Evolutionary conservation across 345 rosid genomes (phyloP), one percentile per base, ranked within the genome.

Genomic region (Angophora floribunda): DNA sequence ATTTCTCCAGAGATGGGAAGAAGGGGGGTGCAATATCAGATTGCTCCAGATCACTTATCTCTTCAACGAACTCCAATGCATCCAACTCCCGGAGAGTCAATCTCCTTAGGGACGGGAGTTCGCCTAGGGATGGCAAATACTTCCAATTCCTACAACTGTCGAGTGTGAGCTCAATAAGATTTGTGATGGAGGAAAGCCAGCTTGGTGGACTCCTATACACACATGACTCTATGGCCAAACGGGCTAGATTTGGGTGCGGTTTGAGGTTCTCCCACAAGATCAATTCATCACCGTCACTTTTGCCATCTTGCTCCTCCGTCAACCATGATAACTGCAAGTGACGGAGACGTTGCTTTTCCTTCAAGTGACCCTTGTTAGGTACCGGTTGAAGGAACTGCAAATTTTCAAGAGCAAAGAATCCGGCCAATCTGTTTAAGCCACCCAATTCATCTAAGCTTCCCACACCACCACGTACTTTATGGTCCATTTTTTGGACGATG

Each of bases 311-410:
- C 6, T 30, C 0, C 10, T 5, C 7, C 5, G 0, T 0, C 0
- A 0, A 2, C 78, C 11, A 65, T 0, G 0, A 1, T 7, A 65
- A 30, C 0, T 0, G 0, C 0, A 65, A 6, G 21, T 10, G 0
- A 30, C 9, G 44, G 10, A 65, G 78, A 15, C 0, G 0, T 2
- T 28, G 0, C 3, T 65, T 65, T n/a, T 65, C 21, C 1, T 14
- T 0, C 78, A 65, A 65, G 21, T 65, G 41, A 30, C 78, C 9
- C 32, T 65, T 0, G 6, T 30, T 30, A 1, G 0, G 1, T 30
- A 30, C 0, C 1, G 6, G 10, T 0, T 65, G 21, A 65, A 65
- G 78, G 21, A 65, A 30, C 11, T 30, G 1, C 78, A 65, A 30
- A 1, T 65, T 14, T 63, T 15, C 0, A 65, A 65, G 44, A 65